Evolutionary conservation across 768 basidiomycete species (phyloP).

Genomic region (Macrolepiota albuminosa): DNA sequence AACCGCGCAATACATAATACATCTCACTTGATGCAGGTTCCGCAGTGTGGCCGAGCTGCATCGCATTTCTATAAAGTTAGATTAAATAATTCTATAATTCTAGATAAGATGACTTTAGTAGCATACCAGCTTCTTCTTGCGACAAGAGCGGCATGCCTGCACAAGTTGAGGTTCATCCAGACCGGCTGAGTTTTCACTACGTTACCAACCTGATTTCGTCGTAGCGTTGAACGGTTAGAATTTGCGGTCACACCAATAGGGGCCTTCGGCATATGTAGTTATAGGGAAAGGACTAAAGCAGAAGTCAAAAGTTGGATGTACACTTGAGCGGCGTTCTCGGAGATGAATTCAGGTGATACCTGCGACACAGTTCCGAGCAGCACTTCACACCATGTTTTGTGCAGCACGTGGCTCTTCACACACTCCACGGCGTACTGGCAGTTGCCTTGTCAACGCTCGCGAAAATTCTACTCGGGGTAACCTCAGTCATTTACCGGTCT

Average conservation of each 20-base stretch:
- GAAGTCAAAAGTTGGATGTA: background rate
- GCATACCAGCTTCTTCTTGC: slow-evolving; percentile 79
- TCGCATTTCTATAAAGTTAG: slow-evolving; percentile 68
- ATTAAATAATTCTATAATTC: background rate
- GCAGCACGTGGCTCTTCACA: background rate
- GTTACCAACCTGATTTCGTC: slow-evolving; percentile 66
- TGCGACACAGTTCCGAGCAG: background rate
- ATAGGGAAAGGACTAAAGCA: background rate
- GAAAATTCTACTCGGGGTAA: background rate
- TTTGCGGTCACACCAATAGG: slow-evolving; percentile 36
- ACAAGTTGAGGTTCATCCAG: background rate
- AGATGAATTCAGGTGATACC: background rate
- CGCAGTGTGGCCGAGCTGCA: slow-evolving; percentile 80
- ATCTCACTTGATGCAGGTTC: slow-evolving; percentile 77
- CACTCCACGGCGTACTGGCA: background rate
- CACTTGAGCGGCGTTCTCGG: background rate
- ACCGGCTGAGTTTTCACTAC: background rate
- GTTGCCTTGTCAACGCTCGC: background rate
- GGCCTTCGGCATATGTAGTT: slow-evolving; percentile 60
- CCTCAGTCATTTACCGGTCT: background rate
- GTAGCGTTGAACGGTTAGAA: slow-evolving; percentile 58
- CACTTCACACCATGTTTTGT: background rate
- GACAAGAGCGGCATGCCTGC: slow-evolving; percentile 78
- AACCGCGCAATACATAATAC: slow-evolving; percentile 8
- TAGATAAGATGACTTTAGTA: background rate